Conservation (phyloP, 805 yeast genomes). For the Cyberlindnera euphorbiiphila region DNA sequence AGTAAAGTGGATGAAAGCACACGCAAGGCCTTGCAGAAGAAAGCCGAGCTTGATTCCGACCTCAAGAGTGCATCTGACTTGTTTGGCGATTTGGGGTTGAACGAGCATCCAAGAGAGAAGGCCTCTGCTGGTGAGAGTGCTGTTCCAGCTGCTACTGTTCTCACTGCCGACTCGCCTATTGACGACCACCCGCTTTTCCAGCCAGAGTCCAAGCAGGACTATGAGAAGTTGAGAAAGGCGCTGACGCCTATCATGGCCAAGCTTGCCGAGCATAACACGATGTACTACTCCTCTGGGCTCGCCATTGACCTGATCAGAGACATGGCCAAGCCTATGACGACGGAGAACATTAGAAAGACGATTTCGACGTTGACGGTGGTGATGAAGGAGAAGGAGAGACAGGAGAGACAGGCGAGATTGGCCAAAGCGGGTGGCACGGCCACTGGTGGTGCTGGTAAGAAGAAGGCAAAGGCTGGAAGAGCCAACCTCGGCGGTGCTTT, state of each 20-base stretch:
- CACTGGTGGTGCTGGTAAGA: constrained; percentile 91
- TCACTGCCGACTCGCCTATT: constrained; percentile 62
- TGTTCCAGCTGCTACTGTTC: constrained; percentile 23
- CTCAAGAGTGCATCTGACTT: constrained; percentile 90
- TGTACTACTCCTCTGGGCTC: constrained; percentile 69
- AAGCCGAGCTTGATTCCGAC: constrained; percentile 83
- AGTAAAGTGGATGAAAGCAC: constrained; percentile 70
- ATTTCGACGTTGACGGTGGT: constrained; percentile 78
- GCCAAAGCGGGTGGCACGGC: constrained; percentile 81
- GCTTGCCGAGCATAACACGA: constrained; percentile 55
- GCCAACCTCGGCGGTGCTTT: constrained; percentile 60
- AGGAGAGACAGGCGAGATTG: constrained; percentile 84
- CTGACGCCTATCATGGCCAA: constrained; percentile 56
- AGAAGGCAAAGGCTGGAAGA: constrained; percentile 72
- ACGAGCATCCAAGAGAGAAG: constrained; percentile 42
- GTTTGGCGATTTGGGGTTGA: constrained; percentile 67
- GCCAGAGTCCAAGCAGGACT: constrained; percentile 77
- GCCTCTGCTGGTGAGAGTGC: constrained; percentile 35
- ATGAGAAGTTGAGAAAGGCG: constrained; percentile 70
- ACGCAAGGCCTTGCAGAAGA: constrained; percentile 66
- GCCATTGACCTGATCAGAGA: constrained; percentile 87
- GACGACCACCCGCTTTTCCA: constrained; percentile 78
- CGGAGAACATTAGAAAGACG: constrained; percentile 82
- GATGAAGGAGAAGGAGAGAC: constrained; percentile 80
- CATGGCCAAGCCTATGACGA: constrained; percentile 70